Percentiles rank a stretch among this genome's conserved stretches.
Evolutionary conservation across 139 green algal species (phyloP).

Genomic region (Tetraselmis chui): DNA sequence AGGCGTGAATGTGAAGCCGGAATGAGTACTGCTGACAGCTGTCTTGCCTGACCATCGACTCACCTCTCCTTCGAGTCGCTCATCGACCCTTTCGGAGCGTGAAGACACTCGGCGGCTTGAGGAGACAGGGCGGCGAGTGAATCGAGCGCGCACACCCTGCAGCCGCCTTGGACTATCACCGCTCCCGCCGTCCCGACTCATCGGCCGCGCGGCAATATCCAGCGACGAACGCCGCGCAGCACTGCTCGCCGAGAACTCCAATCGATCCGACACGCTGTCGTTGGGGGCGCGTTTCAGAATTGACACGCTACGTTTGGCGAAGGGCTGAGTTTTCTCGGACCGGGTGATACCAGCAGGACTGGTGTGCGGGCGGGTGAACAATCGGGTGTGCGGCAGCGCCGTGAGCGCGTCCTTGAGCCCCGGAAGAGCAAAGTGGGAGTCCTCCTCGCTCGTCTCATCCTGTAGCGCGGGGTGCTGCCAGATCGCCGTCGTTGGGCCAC

Average conservation of each 20-base stretch:
- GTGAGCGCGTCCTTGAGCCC: not conserved
- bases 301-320: not conserved
- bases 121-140: not conserved
- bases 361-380: not conserved
- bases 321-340: too few species aligned
- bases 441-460: not conserved
- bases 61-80: too few species aligned
- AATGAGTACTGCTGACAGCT: not conserved
- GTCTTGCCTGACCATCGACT: too few species aligned
- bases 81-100: too few species aligned
- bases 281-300: not conserved
- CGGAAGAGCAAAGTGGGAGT: not conserved
- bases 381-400: not conserved
- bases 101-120: too few species aligned
- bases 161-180: not conserved
- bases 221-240: not conserved
- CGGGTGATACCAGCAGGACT: not conserved
- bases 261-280: not conserved
- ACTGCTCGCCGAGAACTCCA: not conserved
- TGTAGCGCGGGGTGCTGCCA: not conserved
- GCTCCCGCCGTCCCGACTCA: not conserved
- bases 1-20: too few species aligned
- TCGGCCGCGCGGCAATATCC: not conserved
- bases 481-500: too few species aligned
- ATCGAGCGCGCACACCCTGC: not conserved